These are phyloP conservation scores for Castanea sativa DNA, from an alignment of 306 rosid genomes.

Conservation along the genomic window DNA sequence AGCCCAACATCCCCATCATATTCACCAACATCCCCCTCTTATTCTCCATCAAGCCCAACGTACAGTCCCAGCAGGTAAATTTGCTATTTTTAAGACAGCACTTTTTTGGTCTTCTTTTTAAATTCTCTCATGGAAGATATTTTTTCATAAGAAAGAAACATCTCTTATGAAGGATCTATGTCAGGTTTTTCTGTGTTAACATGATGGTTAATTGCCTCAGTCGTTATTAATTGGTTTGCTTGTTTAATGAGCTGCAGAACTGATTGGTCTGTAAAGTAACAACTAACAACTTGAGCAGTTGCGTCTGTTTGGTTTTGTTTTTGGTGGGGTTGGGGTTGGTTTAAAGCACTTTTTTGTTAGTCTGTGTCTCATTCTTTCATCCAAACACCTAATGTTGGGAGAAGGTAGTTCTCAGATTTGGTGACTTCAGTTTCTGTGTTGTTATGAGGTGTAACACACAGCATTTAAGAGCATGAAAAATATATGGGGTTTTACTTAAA, in stretches of 20 bases:
- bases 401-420: too few species aligned
- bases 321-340: neutral
- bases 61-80: slow-evolving; percentile 95
- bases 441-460: too few species aligned
- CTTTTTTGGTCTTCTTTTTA: neutral
- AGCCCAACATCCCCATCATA: slow-evolving; percentile 98
- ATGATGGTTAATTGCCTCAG: neutral
- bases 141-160: too few species aligned
- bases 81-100: neutral
- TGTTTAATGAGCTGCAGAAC: neutral
- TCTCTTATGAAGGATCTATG: too few species aligned
- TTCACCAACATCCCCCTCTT: slow-evolving; percentile 95
- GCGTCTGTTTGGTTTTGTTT: neutral
- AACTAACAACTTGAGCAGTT: neutral
- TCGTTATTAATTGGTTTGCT: neutral
- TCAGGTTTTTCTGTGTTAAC: neutral
- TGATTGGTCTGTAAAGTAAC: neutral
- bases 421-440: too few species aligned
- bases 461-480: too few species aligned
- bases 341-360: neutral
- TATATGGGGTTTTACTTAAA: too few species aligned
- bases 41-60: slow-evolving; percentile 97
- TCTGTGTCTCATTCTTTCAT: neutral
- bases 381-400: neutral
- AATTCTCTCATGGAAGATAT: neutral